Base-by-base conservation (phyloP, 148 eudicot genomes). In the Mesembryanthemum crystallinum region DNA sequence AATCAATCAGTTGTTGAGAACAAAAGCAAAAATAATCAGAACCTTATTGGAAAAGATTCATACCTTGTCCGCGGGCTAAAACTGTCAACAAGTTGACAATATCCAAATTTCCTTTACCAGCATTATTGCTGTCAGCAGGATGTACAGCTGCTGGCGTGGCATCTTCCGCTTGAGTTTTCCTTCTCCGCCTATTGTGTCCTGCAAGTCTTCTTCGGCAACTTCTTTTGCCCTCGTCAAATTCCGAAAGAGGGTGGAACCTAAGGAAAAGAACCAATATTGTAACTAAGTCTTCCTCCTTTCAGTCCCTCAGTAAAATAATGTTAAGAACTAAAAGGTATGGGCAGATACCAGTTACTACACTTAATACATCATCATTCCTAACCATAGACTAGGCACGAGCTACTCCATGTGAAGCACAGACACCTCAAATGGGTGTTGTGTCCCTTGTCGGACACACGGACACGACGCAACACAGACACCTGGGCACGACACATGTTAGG, bases 201-300 rank as follows among this genome's bases (percentile, higher is more conserved):
- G 92, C 97, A 73, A 94, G 91, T 73, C 98, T 87, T 57, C 98
- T 90, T 68, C 98, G 88, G 78, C 98, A 94, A 82, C 98, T 94
- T 81, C 98, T 80, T 79, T 94, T 94, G 29, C 97, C 98, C 85
- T 94, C 97, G 52, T 94, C 98, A 87, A 94, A 94, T 71, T 90
- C 97, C 4, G 89, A 68, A 83, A 94, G 97, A 63, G 89, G 87
- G 81, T 94, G 98, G 68, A 94, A 94, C 91, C 98, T 94, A 80
- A 62, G 70, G 33, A 62, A 33, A 39, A 28, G n/a, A 24, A 51
- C 33, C 55, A 35, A 58, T 35, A 27, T 35, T 15, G 12, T 55
- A 30, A 62, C 32, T 5, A 24, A 33, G 25, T n/a, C 25, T 24
- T 18, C 30, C 32, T 24, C n/a, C n/a, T 60, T 25, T 60, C 58